Conservation (phyloP, 768 basidiomycete genomes). For the Daedaleopsis nitida region DNA sequence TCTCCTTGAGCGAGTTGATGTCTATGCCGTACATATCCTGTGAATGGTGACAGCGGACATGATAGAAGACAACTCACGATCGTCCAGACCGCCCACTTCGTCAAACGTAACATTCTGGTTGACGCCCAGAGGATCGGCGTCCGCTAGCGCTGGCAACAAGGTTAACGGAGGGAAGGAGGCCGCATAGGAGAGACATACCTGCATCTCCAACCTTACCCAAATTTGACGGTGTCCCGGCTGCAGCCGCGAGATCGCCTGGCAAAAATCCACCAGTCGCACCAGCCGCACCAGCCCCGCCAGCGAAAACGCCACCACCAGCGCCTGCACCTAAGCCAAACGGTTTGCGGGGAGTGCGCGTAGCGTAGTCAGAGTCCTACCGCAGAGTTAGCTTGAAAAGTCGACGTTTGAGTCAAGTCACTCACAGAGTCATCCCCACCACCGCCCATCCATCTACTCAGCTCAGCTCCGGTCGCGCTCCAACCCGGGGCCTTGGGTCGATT, state of each 20-base stretch:
- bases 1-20: slow-evolving; percentile 96
- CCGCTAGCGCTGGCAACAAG: slow-evolving; percentile 68
- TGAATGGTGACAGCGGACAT: neutral
- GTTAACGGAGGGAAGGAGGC: slow-evolving; percentile 20
- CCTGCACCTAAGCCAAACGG: slow-evolving; percentile 49
- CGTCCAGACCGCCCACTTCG: slow-evolving; percentile 94
- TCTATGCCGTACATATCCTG: slow-evolving; percentile 46
- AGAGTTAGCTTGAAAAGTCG: neutral
- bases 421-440: slow-evolving; percentile 72
- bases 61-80: slow-evolving; percentile 57
- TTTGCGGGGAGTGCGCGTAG: slow-evolving; percentile 71
- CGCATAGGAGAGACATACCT: slow-evolving; percentile 41
- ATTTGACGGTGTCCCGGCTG: slow-evolving; percentile 82
- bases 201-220: slow-evolving; percentile 83
- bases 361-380: slow-evolving; percentile 69
- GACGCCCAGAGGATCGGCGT: slow-evolving; percentile 94
- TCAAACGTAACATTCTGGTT: slow-evolving; percentile 94
- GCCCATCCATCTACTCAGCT: slow-evolving; percentile 78
- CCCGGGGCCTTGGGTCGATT: slow-evolving; percentile 52
- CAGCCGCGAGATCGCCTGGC: slow-evolving; percentile 60
- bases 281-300: slow-evolving; percentile 45
- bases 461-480: slow-evolving; percentile 80
- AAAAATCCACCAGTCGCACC: slow-evolving; percentile 57
- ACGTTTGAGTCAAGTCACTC: slow-evolving; percentile 7
- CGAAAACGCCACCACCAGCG: slow-evolving; percentile 49